A percentile compares a stretch with the other conserved stretches of the same genome.
Conservation (phyloP, 2,329 filamentous ascomycete genomes). For the Epichloe gansuensis region DNA sequence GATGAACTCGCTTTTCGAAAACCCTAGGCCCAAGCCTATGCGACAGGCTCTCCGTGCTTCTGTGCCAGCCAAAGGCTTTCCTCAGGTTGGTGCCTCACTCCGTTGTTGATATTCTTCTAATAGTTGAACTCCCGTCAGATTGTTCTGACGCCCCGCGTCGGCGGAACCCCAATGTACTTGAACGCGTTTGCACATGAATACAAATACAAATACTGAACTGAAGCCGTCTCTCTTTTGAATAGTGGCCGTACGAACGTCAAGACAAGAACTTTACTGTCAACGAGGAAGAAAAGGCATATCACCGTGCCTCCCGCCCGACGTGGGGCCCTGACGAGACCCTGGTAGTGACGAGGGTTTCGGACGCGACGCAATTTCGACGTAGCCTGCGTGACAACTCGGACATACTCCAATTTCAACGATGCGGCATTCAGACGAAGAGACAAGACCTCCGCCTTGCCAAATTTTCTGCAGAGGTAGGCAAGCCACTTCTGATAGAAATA, state of each 20-base stretch:
- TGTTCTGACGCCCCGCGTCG: conserved; percentile 8
- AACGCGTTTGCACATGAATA: conserved; percentile 13
- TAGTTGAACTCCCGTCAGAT: conserved; percentile 8
- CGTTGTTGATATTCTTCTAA: conserved; percentile 22
- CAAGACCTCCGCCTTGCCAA: conserved; percentile 53
- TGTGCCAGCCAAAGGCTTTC: conserved; percentile 52
- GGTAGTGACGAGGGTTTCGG: conserved; percentile 37
- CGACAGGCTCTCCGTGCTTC: conserved; percentile 39
- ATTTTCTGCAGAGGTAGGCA: conserved; percentile 41
- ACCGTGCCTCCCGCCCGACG: conserved; percentile 60
- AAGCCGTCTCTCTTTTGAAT: conserved; percentile 16
- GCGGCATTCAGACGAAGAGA: conserved; percentile 46
- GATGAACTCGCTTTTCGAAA: conserved; percentile 87
- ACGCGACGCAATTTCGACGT: conserved; percentile 27
- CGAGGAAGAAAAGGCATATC: conserved; percentile 52
- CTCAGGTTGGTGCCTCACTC: conserved; percentile 63
- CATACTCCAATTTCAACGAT: conserved; percentile 21
- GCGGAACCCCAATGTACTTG: not conserved
- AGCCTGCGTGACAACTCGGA: conserved; percentile 14
- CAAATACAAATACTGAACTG: conserved; percentile 24
- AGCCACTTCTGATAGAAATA: not conserved
- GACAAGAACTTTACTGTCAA: conserved; percentile 55
- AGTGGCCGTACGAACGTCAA: conserved; percentile 82
- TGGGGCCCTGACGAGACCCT: conserved; percentile 68
- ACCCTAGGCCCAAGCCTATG: conserved; percentile 49